Conservation (phyloP, 208 protist species). For the Herpetomonas samuelpessoai region DNA sequence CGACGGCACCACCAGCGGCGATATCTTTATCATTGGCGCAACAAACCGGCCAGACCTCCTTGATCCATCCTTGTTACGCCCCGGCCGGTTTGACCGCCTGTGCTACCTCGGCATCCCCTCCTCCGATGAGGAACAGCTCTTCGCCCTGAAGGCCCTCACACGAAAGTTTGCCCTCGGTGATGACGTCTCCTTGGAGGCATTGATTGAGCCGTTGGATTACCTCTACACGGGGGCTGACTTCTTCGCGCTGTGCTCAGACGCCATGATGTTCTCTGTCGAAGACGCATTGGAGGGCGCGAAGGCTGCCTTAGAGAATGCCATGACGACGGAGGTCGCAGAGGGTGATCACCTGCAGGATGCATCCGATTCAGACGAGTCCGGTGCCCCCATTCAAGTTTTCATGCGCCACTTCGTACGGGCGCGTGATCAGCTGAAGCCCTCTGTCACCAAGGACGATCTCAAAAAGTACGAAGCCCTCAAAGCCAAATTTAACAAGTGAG, state of each 20-base stretch:
- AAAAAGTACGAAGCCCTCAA: conserved; percentile 69
- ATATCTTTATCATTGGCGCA: conserved; percentile 93
- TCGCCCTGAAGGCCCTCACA: conserved; percentile 70
- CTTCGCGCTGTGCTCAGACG: conserved; percentile 93
- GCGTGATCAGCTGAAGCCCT: conserved; percentile 75
- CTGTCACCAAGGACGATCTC: conserved; percentile 74
- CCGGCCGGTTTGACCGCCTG: conserved; percentile 88
- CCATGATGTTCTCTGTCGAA: conserved; percentile 94
- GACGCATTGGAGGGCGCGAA: conserved; percentile 51
- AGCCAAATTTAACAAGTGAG: conserved; percentile 49
- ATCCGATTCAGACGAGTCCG: conserved; percentile 3
- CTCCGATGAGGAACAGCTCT: conserved; percentile 77
- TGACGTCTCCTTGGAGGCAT: conserved; percentile 56
- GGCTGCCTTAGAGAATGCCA: not conserved
- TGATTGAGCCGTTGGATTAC: conserved; percentile 67
- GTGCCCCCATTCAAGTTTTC: conserved; percentile 38
- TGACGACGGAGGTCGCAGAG: not conserved
- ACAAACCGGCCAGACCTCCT: conserved; percentile 92
- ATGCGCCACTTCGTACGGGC: conserved; percentile 82
- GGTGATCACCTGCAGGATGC: not conserved
- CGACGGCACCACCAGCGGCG: conserved; percentile 49
- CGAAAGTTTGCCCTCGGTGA: conserved; percentile 75
- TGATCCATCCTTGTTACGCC: conserved; percentile 91
- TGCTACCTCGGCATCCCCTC: conserved; percentile 87
- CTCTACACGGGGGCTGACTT: conserved; percentile 96